Base-by-base conservation (phyloP, 2,329 filamentous ascomycete species). In the Orbilia blumenaviensis region DNA sequence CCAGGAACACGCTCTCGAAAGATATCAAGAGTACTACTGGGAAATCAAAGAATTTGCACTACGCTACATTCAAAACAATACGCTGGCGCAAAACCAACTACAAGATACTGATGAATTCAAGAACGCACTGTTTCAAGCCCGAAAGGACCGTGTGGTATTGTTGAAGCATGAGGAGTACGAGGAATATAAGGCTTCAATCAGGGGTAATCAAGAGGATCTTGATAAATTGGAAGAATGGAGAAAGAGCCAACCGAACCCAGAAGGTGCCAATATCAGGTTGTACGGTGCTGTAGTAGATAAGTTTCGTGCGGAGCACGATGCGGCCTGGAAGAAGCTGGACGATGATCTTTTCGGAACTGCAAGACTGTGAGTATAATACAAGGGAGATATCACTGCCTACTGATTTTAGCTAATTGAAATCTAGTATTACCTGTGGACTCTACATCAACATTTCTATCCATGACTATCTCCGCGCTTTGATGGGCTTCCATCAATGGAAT, bases 391-490 rank as follows among this genome's bases (percentile, higher is more conserved):
- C 8, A 2, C 14, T 32, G 18, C 16, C 12, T 12, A 34, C 29
- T 8, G 4, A 48, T n/a, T 2, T 3, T 41, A 34, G 9, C 56
- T 63, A 25, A 73, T 27, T 23, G n/a, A 9, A 32, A n/a, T 36
- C 5, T 46, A 75, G 71, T 2, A 84, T 89, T 66, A 85, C 84
- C 1, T 85, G 85, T 58, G 87, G 86, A 6, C 79, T 89, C 3
- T 89, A 88, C 79, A 83, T 87, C 79, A 86, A 88, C 79, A 88
- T 90, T 78, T 86, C 81, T 78, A 80, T 88, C 41, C 81, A 86
- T 54, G 89, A 90, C 79, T 90, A 90, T 79, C 84, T 90, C 7
- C 84, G 88, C 14, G 88, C 87, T 18, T 88, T 90, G 64, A 84
- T 88, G 74, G 88, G 89, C 78, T 83, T 88, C 5, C 88, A 90